Evolutionary conservation across 768 basidiomycete genomes (phyloP).

Genomic region (Steccherinum ochraceum): DNA sequence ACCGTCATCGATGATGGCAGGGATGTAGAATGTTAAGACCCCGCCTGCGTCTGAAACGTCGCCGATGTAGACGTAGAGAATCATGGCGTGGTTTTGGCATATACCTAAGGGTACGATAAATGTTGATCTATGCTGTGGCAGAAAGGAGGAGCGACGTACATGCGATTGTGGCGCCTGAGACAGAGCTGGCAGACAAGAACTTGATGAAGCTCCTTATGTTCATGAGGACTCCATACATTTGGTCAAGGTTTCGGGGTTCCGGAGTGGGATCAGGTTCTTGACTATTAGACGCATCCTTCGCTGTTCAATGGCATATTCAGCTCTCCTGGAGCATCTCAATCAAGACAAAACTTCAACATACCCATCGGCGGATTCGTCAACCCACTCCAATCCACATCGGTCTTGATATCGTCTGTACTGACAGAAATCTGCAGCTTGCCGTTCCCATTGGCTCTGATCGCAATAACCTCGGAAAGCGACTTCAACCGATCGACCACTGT

Average conservation of each 20-base stretch:
- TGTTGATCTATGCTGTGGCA: conserved; percentile 2
- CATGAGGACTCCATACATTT: conserved; percentile 60
- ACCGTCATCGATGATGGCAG: conserved; percentile 62
- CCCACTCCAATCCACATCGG: conserved; percentile 77
- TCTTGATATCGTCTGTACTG: conserved; percentile 65
- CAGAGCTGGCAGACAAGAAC: conserved; percentile 73
- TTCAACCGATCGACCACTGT: conserved; percentile 71
- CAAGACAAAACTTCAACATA: conserved; percentile 10
- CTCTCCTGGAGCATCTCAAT: not conserved
- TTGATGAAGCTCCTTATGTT: conserved; percentile 73
- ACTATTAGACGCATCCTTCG: conserved; percentile 10
- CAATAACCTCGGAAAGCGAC: conserved; percentile 60
- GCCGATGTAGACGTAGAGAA: conserved; percentile 86
- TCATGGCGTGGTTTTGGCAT: conserved; percentile 77
- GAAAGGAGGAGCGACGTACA: conserved; percentile 42
- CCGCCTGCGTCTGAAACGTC: conserved; percentile 74
- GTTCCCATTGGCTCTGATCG: conserved; percentile 59
- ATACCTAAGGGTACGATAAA: conserved; percentile 51
- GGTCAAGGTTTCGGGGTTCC: conserved; percentile 37
- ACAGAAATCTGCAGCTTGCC: conserved; percentile 52
- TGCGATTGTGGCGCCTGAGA: conserved; percentile 80
- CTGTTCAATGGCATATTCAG: not conserved
- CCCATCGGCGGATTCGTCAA: conserved; percentile 59
- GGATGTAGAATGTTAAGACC: conserved; percentile 84
- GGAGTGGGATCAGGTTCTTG: conserved; percentile 20